Conservation (phyloP, 306 rosid species). For the Gleditsia sinensis region DNA sequence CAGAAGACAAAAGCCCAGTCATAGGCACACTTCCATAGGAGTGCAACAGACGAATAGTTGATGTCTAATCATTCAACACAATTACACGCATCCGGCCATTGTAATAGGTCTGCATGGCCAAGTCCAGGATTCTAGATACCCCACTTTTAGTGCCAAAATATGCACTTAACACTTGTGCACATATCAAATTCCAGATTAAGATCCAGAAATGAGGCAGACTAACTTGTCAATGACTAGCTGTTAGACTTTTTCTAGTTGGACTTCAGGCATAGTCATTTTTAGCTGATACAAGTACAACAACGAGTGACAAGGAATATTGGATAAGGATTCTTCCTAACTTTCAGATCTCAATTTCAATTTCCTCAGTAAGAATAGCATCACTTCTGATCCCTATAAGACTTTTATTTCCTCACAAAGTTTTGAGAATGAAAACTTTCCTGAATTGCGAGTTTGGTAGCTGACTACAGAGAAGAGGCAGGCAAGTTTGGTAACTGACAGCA, state of each 20-base stretch:
- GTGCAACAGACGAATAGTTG: background rate
- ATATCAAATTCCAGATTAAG: no score
- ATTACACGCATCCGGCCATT: background rate
- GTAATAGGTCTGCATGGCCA: background rate
- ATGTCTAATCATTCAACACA: background rate
- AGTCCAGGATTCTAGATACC: background rate
- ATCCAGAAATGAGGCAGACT: background rate
- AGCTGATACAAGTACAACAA: background rate
- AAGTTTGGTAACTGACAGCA: background rate
- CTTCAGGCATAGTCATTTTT: background rate
- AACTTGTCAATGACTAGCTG: background rate
- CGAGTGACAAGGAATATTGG: background rate
- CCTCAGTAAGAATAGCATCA: background rate
- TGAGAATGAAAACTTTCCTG: background rate
- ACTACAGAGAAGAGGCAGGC: background rate
- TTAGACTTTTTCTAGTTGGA: background rate
- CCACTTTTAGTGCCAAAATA: no score
- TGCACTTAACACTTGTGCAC: no score
- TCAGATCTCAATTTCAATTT: background rate
- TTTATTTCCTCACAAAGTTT: background rate
- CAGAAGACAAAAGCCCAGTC: background rate
- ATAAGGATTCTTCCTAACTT: background rate
- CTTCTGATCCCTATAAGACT: background rate
- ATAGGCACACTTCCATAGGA: background rate
- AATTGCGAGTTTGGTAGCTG: background rate